Evolutionary conservation across 2,329 filamentous ascomycete species (phyloP).

Genomic region (Hymenoscyphus salicellus): DNA sequence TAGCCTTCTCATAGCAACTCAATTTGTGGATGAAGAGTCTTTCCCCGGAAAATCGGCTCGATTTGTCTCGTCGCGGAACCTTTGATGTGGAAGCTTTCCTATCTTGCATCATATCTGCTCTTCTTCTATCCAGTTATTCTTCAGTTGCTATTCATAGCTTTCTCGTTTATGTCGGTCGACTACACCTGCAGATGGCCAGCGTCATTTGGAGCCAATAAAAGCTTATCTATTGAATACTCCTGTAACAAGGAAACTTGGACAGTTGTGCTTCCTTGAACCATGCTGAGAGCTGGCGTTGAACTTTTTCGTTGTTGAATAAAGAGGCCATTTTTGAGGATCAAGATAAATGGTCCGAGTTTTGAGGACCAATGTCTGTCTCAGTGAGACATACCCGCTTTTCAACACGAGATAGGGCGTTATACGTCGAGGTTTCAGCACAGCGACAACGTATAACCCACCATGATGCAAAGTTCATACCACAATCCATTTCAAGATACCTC

Average conservation of each 20-base stretch:
- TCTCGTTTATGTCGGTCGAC: constrained; percentile 1
- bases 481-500: not conserved
- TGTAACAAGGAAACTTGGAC: not conserved
- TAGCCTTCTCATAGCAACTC: not conserved
- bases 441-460: not conserved
- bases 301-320: not conserved
- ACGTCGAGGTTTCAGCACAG: not conserved
- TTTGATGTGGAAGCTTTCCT: not conserved
- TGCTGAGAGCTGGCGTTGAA: not conserved
- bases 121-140: not conserved
- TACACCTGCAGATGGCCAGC: not conserved
- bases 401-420: not conserved
- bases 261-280: not conserved
- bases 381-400: not conserved
- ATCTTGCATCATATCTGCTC: not conserved
- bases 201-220: not conserved
- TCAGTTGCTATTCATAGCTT: constrained; percentile 2
- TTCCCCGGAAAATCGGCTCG: not conserved
- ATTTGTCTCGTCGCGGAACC: too few relatives aligned
- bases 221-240: not conserved
- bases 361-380: not conserved
- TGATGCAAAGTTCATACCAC: not conserved
- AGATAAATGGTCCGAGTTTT: too few relatives aligned
- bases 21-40: not conserved
- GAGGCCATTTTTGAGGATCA: not conserved